phyloP scores from a whole-genome alignment of 129 eudicot species.

The Erigeron canadensis region DNA sequence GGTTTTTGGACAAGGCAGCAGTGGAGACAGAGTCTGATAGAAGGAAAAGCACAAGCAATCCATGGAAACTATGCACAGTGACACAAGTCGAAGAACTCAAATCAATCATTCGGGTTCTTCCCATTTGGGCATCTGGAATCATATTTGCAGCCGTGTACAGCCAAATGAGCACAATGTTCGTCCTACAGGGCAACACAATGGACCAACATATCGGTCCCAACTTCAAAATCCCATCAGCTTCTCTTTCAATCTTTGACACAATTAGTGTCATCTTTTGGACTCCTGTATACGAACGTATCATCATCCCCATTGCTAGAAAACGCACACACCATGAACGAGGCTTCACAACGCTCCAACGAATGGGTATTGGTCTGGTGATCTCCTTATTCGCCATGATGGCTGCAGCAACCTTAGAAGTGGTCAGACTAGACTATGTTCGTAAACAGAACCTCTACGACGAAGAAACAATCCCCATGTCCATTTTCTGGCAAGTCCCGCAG shows the following conservation, averaged over 20 bases:
- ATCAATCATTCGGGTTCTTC: conserved; percentile 56
- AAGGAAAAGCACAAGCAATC: conserved; percentile 23
- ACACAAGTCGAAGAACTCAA: conserved; percentile 94
- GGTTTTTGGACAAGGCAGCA: conserved; percentile 84
- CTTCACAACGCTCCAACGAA: conserved; percentile 80
- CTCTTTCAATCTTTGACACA: conserved; percentile 74
- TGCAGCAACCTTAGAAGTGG: conserved; percentile 62
- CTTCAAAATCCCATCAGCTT: conserved; percentile 78
- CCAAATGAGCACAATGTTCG: conserved; percentile 95
- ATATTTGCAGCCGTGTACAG: conserved; percentile 66
- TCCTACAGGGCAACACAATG: conserved; percentile 81
- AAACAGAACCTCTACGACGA: conserved; percentile 42
- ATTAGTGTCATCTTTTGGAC: conserved; percentile 88
- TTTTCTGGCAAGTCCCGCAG: conserved; percentile 85
- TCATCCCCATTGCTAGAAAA: conserved; percentile 56
- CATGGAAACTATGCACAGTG: conserved; percentile 82
- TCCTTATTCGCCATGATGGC: conserved; percentile 66
- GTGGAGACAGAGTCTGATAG: conserved; percentile 51
- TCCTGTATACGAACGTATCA: conserved; percentile 53
- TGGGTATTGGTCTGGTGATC: conserved; percentile 77
- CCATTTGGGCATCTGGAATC: conserved; percentile 82
- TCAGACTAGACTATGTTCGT: conserved; percentile 45
- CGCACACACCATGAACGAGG: conserved; percentile 68
- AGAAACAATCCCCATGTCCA: conserved; percentile 50
- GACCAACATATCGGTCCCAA: conserved; percentile 75